Percentiles rank a stretch among this genome's conserved stretches.
Conservation (phyloP, 2,329 filamentous ascomycete genomes). For the Pestalotiopsis sp. region DNA sequence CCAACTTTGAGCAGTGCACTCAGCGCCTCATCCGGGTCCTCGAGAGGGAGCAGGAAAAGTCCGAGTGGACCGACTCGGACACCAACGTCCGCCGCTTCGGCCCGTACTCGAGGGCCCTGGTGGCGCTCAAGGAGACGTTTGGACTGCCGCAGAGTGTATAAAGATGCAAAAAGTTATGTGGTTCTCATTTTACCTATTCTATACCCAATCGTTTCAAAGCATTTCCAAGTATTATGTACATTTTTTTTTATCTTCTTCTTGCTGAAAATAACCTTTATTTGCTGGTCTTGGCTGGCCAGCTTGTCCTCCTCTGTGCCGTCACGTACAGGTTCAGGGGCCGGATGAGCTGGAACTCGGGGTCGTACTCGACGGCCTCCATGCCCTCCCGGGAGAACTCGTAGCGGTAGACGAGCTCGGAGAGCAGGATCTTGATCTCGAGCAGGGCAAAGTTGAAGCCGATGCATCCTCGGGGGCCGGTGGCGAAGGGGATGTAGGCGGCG, state of each 20-base stretch:
- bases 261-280: not conserved
- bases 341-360: conserved; percentile 62
- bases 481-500: conserved; percentile 61
- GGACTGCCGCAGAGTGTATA: not conserved
- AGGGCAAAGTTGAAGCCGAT: conserved; percentile 68
- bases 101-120: conserved; percentile 4
- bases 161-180: not conserved
- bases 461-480: conserved; percentile 57
- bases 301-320: conserved; percentile 47
- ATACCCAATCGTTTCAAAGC: not conserved
- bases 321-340: conserved; percentile 58
- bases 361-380: conserved; percentile 56
- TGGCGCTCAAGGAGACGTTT: conserved; percentile 5
- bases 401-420: conserved; percentile 60
- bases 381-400: conserved; percentile 56
- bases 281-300: conserved; percentile 41
- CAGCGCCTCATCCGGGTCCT: conserved; percentile 1
- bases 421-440: conserved; percentile 60
- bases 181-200: not conserved
- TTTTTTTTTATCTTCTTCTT: not conserved
- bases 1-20: conserved; percentile 6
- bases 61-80: conserved; percentile 10
- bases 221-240: not conserved
- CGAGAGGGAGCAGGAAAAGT: conserved; percentile 9
- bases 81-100: conserved; percentile 9